Base-by-base conservation (phyloP, 2,329 filamentous ascomycete species). In the Epichloe baconii region DNA sequence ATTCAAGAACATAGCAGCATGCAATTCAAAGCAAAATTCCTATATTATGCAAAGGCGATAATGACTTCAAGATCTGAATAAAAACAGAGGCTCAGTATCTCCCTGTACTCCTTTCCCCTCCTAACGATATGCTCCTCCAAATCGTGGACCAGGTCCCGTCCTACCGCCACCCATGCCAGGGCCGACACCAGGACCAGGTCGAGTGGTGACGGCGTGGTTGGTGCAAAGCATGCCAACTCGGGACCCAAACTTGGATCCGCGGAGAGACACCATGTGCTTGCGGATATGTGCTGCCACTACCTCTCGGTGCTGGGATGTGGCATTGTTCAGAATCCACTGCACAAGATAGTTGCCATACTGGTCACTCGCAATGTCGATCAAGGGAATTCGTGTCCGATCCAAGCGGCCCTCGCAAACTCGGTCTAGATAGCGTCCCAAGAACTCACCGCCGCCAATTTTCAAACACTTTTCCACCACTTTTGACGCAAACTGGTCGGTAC, bases 381-480 rank as follows among this genome's bases (percentile, higher is more conserved):
- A 76, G 3, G 93, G 91, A 71, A 97, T 97, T 50, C 93, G 89
- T 54, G 93, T 91, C 58, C 93, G 86, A 65, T 96, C 90, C 43
- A 83, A 75, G 55, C 88, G 87, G 53, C 88, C 88, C 66, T 95
- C 91, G 66, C 90, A 97, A 54, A 98, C 89, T 54, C 90, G 85
- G 65, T 94, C 86, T 53, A 98, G 82, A 64, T 97, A 98, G 55
- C 88, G 88, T 54, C 89, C 80, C 43, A 98, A 77, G 64, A 98
- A 98, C 45, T 97, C 91, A 26, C 77, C 71, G 31, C 89, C 88
- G 44, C 91, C 88, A 70, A 98, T 95, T 74, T 98, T 98, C 59
- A 98, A 80, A 62, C 93, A 98, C 71, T 98, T 98, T 71, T 98
- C 91, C 54, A 98, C 91, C 44, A 98, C 93, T 70, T 98, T 98